Percentiles rank a stretch among this genome's conserved stretches.
Conservation (phyloP, 352 stramenopile species). For the Pythium biforme region DNA sequence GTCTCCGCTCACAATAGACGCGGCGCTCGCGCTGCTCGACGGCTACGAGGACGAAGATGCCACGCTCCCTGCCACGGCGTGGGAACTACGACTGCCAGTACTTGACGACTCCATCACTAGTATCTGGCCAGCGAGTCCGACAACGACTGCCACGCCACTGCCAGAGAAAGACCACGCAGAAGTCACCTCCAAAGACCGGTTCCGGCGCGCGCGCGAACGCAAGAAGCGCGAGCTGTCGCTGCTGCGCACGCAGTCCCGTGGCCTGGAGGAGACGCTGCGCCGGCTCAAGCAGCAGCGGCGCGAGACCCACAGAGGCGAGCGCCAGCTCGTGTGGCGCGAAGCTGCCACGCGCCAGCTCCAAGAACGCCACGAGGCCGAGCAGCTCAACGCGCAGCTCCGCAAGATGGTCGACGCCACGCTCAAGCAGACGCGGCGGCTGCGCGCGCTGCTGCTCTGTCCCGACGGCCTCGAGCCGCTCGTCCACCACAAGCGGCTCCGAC, state of each 20-base stretch:
- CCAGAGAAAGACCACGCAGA: background rate
- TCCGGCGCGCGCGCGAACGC: constrained; percentile 15
- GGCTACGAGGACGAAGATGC: constrained; percentile 8
- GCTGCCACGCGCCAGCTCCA: constrained; percentile 9
- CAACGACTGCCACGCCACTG: background rate
- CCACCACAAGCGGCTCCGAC: constrained; percentile 15
- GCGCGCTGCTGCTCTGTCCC: background rate
- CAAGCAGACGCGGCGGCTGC: constrained; percentile 8
- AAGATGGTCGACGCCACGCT: constrained; percentile 7
- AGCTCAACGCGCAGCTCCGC: constrained; percentile 11
- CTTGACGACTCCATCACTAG: background rate
- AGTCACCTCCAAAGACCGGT: constrained; percentile 3
- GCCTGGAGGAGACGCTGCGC: constrained; percentile 10
- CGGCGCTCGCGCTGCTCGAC: constrained; percentile 11
- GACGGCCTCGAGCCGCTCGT: constrained; percentile 4
- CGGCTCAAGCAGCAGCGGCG: constrained; percentile 11
- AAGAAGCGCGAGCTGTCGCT: constrained; percentile 16
- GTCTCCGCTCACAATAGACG: constrained; percentile 7
- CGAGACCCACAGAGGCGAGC: background rate
- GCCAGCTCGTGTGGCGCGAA: constrained; percentile 4
- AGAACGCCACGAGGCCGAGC: constrained; percentile 15
- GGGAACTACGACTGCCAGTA: background rate
- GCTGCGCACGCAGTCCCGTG: background rate
- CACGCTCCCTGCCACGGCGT: background rate
- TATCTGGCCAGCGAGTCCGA: background rate